Base-by-base conservation (phyloP, 257 asterid genomes). In the Coffea canephora region DNA sequence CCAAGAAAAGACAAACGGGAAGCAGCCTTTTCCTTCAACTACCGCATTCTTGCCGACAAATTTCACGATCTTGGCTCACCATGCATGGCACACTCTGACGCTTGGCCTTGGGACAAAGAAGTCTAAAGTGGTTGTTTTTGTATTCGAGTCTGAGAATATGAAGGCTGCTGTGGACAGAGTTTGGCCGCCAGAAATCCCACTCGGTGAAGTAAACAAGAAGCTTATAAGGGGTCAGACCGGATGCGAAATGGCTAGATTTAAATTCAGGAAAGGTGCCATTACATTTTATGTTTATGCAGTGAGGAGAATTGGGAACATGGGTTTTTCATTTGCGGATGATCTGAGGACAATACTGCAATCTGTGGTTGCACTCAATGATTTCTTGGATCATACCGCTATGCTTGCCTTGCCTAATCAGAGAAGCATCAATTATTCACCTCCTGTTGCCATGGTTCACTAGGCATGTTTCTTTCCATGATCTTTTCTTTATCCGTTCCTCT, bases 11-110 rank as follows among this genome's bases (percentile, higher is more conserved):
- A 27, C 41, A 59, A 39, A 25, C 15, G 6, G 36, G 14, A 81
- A 80, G 4, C 76, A 82, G 0, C 82, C 86, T 0, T 89, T 96
- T 78, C 80, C 93, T n/a, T 96, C 99, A 69, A 87, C 94, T 76
- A 87, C 97, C 66, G 92, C 93, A 0, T 96, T 83, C 82, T 77
- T 96, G 57, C 98, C 99, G 10, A 94, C 97, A 21, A 96, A 96
- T 80, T 96, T 96, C 91, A 96, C 99, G 36, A 96, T 96, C 83
- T 90, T 96, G 39, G 99, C 99, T 0, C 99, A 96, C 86, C 96
- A 90, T 80, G 99, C 99, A 9, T 96, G 99, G 98, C 97, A 96
- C 83, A 96, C 99, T 1, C 91, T 96, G 19, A 94, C 99, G 0
- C 80, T 96, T 3, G 98, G 99, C 50, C 91, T 96, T 0, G 98